These are phyloP conservation scores for Euphorbia tirucalli DNA, from an alignment of 345 rosid species.

Conservation along the genomic window DNA sequence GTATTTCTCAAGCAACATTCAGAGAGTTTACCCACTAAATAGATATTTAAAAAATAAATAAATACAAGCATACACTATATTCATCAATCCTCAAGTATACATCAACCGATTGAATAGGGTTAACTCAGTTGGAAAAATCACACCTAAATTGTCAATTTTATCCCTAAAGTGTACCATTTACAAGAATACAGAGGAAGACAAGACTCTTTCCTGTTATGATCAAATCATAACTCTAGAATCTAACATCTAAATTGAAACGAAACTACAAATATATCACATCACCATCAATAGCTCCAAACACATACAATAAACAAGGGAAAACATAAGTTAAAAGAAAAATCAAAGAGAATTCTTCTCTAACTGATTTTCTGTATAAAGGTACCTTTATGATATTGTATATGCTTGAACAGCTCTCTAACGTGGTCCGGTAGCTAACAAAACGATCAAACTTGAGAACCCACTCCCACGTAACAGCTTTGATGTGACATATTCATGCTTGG, in stretches of 20 bases:
- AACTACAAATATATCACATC: slow-evolving; percentile 1
- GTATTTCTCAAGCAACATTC: neutral
- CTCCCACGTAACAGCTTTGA: neutral
- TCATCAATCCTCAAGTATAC: slow-evolving; percentile 3
- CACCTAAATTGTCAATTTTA: slow-evolving; percentile 3
- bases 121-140: neutral
- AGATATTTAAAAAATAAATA: neutral
- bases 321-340: neutral
- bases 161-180: slow-evolving; percentile 26
- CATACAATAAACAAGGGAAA: slow-evolving; percentile 18
- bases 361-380: slow-evolving; percentile 5
- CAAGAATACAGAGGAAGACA: slow-evolving; percentile 22
- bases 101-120: neutral
- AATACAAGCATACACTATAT: neutral
- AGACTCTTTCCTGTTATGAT: too few relatives aligned
- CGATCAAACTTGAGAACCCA: slow-evolving; percentile 11
- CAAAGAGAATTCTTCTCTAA: slow-evolving; percentile 6
- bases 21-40: neutral
- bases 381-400: neutral
- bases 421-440: slow-evolving; percentile 13
- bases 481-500: neutral
- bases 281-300: slow-evolving; percentile 13
- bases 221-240: slow-evolving; percentile 23
- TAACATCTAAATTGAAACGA: slow-evolving; percentile 6
- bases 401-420: slow-evolving; percentile 10